phyloP scores from a whole-genome alignment of 768 basidiomycete species.

The Tremella fuciformis region DNA sequence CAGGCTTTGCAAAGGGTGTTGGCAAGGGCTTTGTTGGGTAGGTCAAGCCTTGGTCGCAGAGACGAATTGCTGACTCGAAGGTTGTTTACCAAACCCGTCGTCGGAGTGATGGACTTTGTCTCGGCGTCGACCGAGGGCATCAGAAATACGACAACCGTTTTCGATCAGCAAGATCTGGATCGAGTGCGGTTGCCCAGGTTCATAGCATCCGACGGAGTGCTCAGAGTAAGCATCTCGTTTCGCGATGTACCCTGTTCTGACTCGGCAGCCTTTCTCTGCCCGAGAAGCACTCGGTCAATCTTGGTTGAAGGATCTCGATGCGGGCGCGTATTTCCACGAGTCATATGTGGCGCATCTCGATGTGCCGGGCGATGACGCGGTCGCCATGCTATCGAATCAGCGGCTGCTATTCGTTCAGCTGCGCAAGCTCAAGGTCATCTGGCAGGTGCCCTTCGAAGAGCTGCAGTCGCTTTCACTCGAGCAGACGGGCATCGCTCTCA shows the following conservation, averaged over 20 bases:
- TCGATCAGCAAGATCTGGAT: conserved; percentile 85
- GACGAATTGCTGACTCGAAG: conserved; percentile 42
- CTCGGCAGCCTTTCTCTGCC: conserved; percentile 71
- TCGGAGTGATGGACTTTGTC: conserved; percentile 93
- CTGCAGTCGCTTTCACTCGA: conserved; percentile 85
- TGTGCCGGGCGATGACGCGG: conserved; percentile 69
- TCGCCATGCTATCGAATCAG: conserved; percentile 64
- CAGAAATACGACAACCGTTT: conserved; percentile 96
- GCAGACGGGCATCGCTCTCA: conserved; percentile 77
- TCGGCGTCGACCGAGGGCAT: conserved; percentile 95
- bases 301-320: conserved; percentile 87
- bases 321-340: conserved; percentile 76
- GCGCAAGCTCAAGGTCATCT: conserved; percentile 75
- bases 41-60: conserved; percentile 10
- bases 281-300: conserved; percentile 91
- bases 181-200: conserved; percentile 83
- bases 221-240: conserved; percentile 62
- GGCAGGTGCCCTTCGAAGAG: conserved; percentile 85
- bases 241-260: not conserved
- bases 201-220: conserved; percentile 78
- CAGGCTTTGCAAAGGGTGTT: conserved; percentile 96
- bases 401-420: conserved; percentile 81
- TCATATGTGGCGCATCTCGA: conserved; percentile 89
- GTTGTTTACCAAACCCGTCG: conserved; percentile 90
- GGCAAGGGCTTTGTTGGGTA: conserved; percentile 79